phyloP scores from a whole-genome alignment of 176 grass and related monocot genomes.

The Coix lacrymajobi region DNA sequence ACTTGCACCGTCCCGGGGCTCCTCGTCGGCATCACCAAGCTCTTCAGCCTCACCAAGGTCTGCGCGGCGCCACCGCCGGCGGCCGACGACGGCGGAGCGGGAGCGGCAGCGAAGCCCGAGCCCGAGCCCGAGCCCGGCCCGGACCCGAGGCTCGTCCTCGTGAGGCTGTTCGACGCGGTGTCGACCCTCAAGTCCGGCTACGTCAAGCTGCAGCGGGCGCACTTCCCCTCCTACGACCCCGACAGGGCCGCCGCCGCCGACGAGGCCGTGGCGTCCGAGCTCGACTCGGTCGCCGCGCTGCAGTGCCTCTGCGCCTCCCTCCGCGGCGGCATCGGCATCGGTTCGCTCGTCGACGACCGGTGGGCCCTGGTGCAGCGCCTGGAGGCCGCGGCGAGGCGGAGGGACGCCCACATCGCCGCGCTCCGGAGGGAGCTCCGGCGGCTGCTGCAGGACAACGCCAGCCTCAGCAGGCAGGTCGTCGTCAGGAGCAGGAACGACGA shows the following conservation, averaged over 20 bases:
- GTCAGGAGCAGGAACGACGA: background rate
- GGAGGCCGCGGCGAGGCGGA: background rate
- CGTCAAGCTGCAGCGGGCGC: constrained; percentile 16
- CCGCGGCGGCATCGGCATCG: background rate
- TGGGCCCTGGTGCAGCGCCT: background rate
- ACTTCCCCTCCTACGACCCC: background rate
- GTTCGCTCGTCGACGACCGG: background rate
- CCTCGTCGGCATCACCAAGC: background rate
- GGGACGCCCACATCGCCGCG: background rate
- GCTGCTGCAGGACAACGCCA: background rate
- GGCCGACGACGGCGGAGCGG: background rate
- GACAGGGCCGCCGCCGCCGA: background rate
- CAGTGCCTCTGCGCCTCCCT: background rate
- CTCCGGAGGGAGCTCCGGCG: background rate
- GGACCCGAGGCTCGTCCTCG: background rate
- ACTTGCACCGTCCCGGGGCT: constrained; percentile 5
- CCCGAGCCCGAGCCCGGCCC: background rate
- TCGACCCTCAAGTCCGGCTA: constrained; percentile 8
- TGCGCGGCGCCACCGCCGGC: background rate
- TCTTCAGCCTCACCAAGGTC: constrained; percentile 23
- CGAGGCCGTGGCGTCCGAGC: constrained; percentile 10
- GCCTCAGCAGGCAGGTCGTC: background rate
- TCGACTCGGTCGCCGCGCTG: background rate
- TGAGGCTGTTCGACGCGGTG: background rate
- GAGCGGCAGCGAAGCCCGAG: too few relatives aligned